Evolutionary conservation across 2,329 filamentous ascomycete species (phyloP), one percentile per base, ranked within the genome.

Genomic region (Trichophaea hybrida): DNA sequence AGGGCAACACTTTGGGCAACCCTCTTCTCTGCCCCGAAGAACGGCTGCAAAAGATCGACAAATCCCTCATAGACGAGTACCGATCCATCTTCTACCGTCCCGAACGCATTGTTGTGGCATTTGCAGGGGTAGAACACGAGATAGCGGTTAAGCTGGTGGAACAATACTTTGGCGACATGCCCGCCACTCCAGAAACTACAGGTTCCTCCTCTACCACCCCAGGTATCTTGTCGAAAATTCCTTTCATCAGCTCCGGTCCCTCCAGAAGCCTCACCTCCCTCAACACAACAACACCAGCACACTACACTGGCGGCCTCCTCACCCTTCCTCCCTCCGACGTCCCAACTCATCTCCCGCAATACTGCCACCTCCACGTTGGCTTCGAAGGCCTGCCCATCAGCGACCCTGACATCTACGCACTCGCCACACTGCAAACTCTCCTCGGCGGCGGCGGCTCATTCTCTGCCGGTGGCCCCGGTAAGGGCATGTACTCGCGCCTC

Each of bases 401-500:
- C 24, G 91, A 86, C 2, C 83, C 88, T 10, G 91, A 97, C 71
- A 96, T 98, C 69, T 98, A 97, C 74, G 90, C 93, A 15, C 83
- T 97, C 49, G 93, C 93, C 5, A 95, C 91, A 0, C 78, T 98
- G 1, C 94, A 97, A 73, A 97, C 89, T 1, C 84, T 98, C 7
- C 86, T 98, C 37, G 93, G 93, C 60, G 93, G 93, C 52, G 93
- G 93, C 53, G 93, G 93, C 31, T 96, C 90, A 59, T 98, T 98
- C 76, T 94, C 88, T 13, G 93, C 93, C 57, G 93, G 93, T 68
- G 93, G 93, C 0, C 93, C 93, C 4, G 93, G 93, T 57, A 98
- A 98, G 76, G 93, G 93, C 72, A 98, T 98, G 93, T 97, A 97
- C 77, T 94, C 88, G 40, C 85, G 93, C 10, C 81, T 98, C 6